A percentile compares a stretch with the other conserved stretches of the same genome.
Evolutionary conservation across 1,139 yeast species (phyloP).

Genomic region (Kodamaea ohmeri): DNA sequence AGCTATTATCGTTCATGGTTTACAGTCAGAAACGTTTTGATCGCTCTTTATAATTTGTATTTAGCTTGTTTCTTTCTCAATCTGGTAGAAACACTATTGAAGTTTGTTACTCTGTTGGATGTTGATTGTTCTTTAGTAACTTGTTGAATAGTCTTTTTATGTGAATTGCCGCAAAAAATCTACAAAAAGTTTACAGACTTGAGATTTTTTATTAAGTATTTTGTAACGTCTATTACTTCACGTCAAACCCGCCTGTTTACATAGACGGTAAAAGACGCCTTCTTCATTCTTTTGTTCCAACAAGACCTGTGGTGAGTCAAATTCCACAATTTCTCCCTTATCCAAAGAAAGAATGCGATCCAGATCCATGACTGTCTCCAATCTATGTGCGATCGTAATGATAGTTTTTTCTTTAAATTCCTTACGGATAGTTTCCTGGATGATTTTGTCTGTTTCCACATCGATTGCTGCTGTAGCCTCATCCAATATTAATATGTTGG

Average conservation of each 20-base stretch:
- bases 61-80: too few species aligned
- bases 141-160: too few species aligned
- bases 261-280: slow-evolving; percentile 49
- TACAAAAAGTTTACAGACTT: too few species aligned
- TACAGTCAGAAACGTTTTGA: too few species aligned
- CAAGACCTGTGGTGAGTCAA: slow-evolving; percentile 58
- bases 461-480: slow-evolving; percentile 90
- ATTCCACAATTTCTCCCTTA: slow-evolving; percentile 65
- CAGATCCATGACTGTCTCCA: slow-evolving; percentile 78
- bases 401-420: slow-evolving; percentile 68
- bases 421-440: slow-evolving; percentile 68
- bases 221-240: not conserved
- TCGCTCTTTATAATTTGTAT: too few species aligned
- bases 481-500: slow-evolving; percentile 66
- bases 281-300: slow-evolving; percentile 31
- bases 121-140: too few species aligned
- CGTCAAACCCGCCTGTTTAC: slow-evolving; percentile 44
- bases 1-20: too few species aligned
- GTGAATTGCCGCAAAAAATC: too few species aligned
- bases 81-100: too few species aligned
- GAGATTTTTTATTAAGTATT: not conserved
- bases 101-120: too few species aligned
- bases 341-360: slow-evolving; percentile 72
- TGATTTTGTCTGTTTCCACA: slow-evolving; percentile 69
- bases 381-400: slow-evolving; percentile 77